phyloP scores from a whole-genome alignment of 148 eudicot genomes.

The Cornus kousa region DNA sequence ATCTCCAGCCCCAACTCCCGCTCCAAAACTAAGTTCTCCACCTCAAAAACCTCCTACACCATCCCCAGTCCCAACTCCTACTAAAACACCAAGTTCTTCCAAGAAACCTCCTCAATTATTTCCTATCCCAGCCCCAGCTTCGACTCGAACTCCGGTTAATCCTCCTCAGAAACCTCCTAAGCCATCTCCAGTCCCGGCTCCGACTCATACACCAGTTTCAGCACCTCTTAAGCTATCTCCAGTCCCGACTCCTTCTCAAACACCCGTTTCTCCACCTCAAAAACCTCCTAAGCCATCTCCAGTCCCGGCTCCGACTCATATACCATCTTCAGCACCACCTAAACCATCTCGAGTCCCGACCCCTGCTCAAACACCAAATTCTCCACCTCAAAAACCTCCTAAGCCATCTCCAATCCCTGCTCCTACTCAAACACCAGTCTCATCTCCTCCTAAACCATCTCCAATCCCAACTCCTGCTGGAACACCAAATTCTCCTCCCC shows the following conservation, averaged over 20 bases:
- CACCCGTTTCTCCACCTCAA: slow-evolving; percentile 11
- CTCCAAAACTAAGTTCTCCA: too few species aligned
- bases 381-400: background rate
- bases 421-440: background rate
- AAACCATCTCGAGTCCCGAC: background rate
- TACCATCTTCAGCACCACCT: background rate
- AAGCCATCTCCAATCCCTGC: background rate
- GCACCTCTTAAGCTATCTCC: too few species aligned
- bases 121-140: too few species aligned
- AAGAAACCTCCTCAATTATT: background rate
- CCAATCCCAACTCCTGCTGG: background rate
- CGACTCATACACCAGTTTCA: background rate
- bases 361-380: background rate
- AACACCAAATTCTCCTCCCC: slow-evolving; percentile 5
- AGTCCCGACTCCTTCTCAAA: too few species aligned
- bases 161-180: background rate
- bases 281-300: slow-evolving; percentile 7
- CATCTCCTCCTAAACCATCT: background rate
- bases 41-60: background rate
- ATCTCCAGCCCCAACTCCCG: too few species aligned
- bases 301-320: background rate
- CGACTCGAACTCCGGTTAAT: too few species aligned
- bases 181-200: background rate
- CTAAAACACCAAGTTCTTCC: background rate
- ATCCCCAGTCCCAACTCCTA: background rate